Evolutionary conservation across 495 filamentous ascomycete genomes (phyloP).

Genomic region (Aspergillus leporis): DNA sequence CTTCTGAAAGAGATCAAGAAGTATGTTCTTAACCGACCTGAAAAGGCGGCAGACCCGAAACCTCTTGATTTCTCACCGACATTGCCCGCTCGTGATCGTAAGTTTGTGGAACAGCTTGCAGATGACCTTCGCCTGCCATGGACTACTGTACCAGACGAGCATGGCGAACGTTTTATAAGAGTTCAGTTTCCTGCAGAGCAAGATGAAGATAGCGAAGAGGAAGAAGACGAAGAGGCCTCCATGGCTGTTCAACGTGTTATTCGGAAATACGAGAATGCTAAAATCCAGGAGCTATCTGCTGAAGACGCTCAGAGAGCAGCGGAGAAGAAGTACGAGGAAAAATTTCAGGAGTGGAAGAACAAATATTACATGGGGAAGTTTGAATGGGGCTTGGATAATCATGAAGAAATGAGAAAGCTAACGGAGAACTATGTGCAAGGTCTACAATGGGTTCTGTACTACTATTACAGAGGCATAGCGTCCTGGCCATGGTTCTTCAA

Average conservation of each 20-base stretch:
- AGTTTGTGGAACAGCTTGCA: conserved; percentile 87
- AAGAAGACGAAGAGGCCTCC: conserved; percentile 84
- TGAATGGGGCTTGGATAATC: conserved; percentile 81
- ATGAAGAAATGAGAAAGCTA: conserved; percentile 77
- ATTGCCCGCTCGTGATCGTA: conserved; percentile 82
- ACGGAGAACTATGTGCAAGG: conserved; percentile 98
- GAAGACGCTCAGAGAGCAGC: conserved; percentile 76
- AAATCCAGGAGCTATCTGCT: conserved; percentile 74
- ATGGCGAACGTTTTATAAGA: conserved; percentile 77
- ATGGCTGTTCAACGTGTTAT: conserved; percentile 81
- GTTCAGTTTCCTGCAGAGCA: conserved; percentile 65
- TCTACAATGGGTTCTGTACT: conserved; percentile 96
- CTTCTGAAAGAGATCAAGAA: conserved; percentile 80
- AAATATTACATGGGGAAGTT: conserved; percentile 91
- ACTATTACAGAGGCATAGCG: conserved; percentile 95
- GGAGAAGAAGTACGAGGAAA: conserved; percentile 79
- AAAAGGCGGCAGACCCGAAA: conserved; percentile 40
- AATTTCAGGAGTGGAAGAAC: conserved; percentile 90
- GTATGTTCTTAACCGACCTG: conserved; percentile 67
- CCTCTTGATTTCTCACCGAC: conserved; percentile 70
- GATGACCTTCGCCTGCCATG: conserved; percentile 79
- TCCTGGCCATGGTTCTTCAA: conserved; percentile 98
- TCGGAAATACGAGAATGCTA: conserved; percentile 86
- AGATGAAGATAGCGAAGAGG: conserved; percentile 58
- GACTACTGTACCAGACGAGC: conserved; percentile 74